Evolutionary conservation across 306 rosid genomes (phyloP), one percentile per base, ranked within the genome.

Genomic region (Prosopis cineraria): DNA sequence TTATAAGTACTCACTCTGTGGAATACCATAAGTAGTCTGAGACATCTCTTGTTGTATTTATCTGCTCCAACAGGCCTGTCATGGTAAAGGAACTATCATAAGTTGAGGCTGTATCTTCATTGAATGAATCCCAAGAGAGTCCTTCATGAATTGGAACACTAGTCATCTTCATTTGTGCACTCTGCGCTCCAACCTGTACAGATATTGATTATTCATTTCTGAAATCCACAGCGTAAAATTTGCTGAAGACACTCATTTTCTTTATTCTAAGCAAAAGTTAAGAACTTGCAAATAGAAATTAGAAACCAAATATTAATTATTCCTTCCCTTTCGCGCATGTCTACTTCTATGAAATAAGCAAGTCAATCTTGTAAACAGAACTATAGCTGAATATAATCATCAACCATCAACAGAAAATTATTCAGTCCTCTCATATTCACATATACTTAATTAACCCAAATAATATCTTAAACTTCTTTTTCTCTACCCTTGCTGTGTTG

Each of bases 11-110:
- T 93, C 84, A 95, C 99, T 95, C 99, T 84, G 99, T 95, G 55
- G 90, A 78, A 89, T 95, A 95, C 99, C 99, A 95, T 90, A 95
- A 82, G 81, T 95, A 93, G 76, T 95, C 99, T 33, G 99, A 83
- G 59, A 85, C 77, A 83, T 95, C 99, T 78, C 99, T 88, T 41
- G 99, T 95, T 79, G 93, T 88, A 84, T 95, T 95, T 79, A 95
- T 82, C 89, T 95, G 99, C 82, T 95, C 99, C 84, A 93, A 85
- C 72, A 95, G 83, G 62, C 99, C 99, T 6, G 77, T 82, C 43
- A 78, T 87, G 0, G 97, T 91, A 81, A 93, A 91, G 56, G 97
- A 77, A 80, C 88, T 84, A 50, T 93, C 97, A 76, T 77, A 84
- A 47, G 91, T 88, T 68, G 93, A 79, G 58, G 94, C 53, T 53